phyloP scores from a whole-genome alignment of 352 stramenopile genomes.

The Phytopythium sindhum region DNA sequence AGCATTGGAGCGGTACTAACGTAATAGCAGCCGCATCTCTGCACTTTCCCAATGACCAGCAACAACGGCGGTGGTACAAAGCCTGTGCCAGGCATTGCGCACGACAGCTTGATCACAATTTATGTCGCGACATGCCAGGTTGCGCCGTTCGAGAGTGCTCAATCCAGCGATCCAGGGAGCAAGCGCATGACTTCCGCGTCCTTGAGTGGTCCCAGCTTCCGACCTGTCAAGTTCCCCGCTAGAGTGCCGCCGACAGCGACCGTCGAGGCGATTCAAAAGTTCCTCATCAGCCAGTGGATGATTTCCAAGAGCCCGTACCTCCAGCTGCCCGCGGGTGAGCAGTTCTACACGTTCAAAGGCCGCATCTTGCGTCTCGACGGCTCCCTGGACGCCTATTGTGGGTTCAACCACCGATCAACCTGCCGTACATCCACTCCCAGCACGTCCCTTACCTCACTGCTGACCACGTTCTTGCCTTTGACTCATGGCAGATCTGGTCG shows the following conservation, averaged over 20 bases:
- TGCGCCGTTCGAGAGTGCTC: conserved; percentile 14
- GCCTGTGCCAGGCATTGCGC: not conserved
- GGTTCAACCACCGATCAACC: conserved; percentile 7
- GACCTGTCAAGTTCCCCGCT: conserved; percentile 45
- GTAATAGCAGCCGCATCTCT: not conserved
- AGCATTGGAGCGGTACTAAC: too few species aligned
- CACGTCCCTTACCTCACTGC: not conserved
- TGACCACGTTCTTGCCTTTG: not conserved
- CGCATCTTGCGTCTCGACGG: conserved; percentile 58
- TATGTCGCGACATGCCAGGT: conserved; percentile 62
- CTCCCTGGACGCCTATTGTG: conserved; percentile 63
- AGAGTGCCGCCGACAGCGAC: conserved; percentile 35
- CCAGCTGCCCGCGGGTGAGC: conserved; percentile 34
- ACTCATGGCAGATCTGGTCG: conserved; percentile 38
- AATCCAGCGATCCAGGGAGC: not conserved
- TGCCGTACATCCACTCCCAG: not conserved
- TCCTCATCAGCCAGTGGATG: conserved; percentile 55
- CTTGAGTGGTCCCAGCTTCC: not conserved
- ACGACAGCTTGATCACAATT: conserved; percentile 34
- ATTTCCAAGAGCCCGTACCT: conserved; percentile 59
- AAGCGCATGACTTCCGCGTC: not conserved
- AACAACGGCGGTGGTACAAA: not conserved
- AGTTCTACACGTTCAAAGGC: conserved; percentile 77
- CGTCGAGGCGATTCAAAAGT: conserved; percentile 47
- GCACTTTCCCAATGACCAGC: not conserved